phyloP scores from a whole-genome alignment of 305 asterid species.

The Fraxinus platypoda region DNA sequence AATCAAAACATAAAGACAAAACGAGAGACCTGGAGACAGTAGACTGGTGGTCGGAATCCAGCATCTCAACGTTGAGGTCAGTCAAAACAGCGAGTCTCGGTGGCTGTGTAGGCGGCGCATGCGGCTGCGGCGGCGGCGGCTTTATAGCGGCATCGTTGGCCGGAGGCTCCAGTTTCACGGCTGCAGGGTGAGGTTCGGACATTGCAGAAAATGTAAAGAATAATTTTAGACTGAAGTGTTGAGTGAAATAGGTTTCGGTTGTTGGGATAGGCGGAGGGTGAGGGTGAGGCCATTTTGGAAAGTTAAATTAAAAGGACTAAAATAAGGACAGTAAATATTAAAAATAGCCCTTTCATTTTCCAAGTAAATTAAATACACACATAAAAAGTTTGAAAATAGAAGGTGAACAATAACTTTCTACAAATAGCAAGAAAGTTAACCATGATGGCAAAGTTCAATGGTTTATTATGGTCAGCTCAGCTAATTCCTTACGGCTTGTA shows the following conservation, averaged over 20 bases:
- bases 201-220: slow-evolving; percentile 21
- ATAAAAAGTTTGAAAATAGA: no score
- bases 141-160: slow-evolving; percentile 34
- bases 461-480: no score
- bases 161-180: slow-evolving; percentile 27
- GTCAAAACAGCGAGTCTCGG: slow-evolving; percentile 45
- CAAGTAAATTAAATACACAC: not conserved
- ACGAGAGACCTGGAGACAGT: slow-evolving; percentile 31
- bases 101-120: not conserved
- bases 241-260: slow-evolving; percentile 40
- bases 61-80: slow-evolving; percentile 68
- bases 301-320: not conserved
- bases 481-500: no score
- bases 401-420: no score
- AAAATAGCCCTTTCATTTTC: not conserved
- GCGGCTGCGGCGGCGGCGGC: slow-evolving; percentile 34
- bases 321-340: not conserved
- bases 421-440: no score
- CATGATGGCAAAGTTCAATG: no score
- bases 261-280: slow-evolving; percentile 22
- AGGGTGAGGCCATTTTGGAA: not conserved
- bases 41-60: slow-evolving; percentile 36
- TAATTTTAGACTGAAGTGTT: not conserved
- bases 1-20: not conserved
- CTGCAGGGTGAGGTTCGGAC: slow-evolving; percentile 30